Evolutionary conservation across 2,329 filamentous ascomycete genomes (phyloP), one percentile per base, ranked within the genome.

Genomic region (Xenosphaeropsis pyriputrescens): DNA sequence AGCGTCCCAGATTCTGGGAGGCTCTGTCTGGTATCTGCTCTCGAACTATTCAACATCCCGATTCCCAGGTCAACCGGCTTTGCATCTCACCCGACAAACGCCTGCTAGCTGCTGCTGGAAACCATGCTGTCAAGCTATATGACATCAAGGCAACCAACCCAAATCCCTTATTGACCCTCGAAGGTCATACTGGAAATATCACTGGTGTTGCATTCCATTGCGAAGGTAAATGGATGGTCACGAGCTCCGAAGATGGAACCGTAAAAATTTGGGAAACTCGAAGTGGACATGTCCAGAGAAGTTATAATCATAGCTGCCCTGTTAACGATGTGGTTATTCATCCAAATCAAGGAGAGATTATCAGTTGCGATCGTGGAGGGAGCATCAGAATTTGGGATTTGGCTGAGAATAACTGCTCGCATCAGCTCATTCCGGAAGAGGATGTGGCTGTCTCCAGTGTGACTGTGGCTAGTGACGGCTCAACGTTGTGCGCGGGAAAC

Each of bases 141-240:
- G 91, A 98, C 55, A 94, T 96, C 66, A 94, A 94, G 55, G 94
- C 86, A 13, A 89, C 85, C n/a, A 96, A 96, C 52, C 88, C 91
- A 2, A 91, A 89, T 47, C 82, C 91, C 1, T 70, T 96, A 17
- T 75, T 96, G 52, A 88, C 82, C 15, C 96, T 98, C 52, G 89
- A 96, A 56, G 91, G 91, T 32, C 91, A 98, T 62, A 91, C 85
- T 11, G 85, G 79, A 47, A 98, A 98, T 53, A 80, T 98, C 55
- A 98, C 91, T 0, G 91, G 91, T 32, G 84, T 98, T 34, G 88
- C 88, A 9, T 98, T 98, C 57, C 91, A 98, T 59, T 96, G 89
- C 57, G 91, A 98, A 60, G 88, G 89, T 9, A 98, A 98, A 63
- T 98, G 91, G 91, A 95, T 98, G 84, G 91, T 96, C 14, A 98